phyloP scores from a whole-genome alignment of 139 green algal genomes.

The Haematococcus lacustris region DNA sequence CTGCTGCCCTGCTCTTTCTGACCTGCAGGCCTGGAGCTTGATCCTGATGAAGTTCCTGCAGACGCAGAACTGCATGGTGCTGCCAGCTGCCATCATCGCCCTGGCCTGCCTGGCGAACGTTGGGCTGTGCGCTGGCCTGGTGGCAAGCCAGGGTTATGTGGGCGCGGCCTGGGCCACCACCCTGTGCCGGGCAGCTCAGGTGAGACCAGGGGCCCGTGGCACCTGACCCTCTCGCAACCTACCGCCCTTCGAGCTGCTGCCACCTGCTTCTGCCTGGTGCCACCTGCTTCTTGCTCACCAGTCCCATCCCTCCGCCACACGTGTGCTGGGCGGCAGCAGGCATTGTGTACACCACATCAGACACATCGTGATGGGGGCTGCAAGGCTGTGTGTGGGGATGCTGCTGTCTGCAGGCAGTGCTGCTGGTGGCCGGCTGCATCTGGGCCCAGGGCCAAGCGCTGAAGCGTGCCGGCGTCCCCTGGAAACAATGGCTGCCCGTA shows the following conservation, averaged over 20 bases:
- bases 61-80: conserved; percentile 36
- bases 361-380: no score
- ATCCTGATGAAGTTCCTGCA: conserved; percentile 38
- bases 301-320: no score
- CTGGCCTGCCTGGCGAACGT: conserved; percentile 27
- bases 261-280: no score
- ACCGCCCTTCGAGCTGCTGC: no score
- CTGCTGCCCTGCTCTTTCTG: no score
- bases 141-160: background rate
- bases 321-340: no score
- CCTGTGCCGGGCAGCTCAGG: background rate
- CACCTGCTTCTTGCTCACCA: no score
- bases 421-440: background rate
- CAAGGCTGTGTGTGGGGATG: no score
- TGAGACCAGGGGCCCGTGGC: background rate
- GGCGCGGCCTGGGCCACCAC: background rate
- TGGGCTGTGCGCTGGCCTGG: background rate
- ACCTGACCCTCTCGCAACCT: no score
- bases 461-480: background rate
- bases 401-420: background rate
- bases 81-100: conserved; percentile 17
- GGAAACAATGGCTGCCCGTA: background rate
- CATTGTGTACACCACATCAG: no score
- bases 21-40: conserved; percentile 25
- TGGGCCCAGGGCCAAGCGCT: background rate